These are phyloP conservation scores for Alnus rubra DNA, from an alignment of 306 rosid genomes.

Conservation along the genomic window DNA sequence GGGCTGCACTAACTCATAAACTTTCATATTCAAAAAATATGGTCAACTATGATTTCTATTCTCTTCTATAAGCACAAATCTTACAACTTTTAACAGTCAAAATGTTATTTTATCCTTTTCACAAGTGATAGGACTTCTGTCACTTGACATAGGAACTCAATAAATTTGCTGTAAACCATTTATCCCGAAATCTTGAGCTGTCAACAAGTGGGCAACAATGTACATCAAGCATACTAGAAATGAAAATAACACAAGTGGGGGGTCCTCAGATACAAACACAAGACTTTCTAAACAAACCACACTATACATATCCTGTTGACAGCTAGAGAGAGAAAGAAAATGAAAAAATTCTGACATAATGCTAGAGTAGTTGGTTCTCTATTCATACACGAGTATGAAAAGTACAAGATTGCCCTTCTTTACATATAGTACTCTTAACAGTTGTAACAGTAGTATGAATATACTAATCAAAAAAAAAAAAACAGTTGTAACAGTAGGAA, in stretches of 20 bases:
- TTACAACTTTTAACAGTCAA: background rate
- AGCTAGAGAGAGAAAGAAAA: background rate
- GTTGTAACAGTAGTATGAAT: too few relatives aligned
- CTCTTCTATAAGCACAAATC: background rate
- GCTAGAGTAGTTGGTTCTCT: background rate
- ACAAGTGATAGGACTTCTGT: background rate
- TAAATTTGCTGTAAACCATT: background rate
- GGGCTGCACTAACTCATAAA: background rate
- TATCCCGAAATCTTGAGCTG: background rate
- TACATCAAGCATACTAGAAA: background rate
- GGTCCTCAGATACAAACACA: background rate
- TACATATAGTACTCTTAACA: background rate
- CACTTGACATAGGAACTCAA: background rate
- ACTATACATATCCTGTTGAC: background rate
- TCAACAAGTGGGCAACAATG: background rate
- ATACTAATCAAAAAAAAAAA: too few relatives aligned
- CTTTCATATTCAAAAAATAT: background rate
- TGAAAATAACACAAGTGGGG: background rate
- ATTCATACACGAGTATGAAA: background rate
- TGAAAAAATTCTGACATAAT: background rate
- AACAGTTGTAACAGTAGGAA: background rate
- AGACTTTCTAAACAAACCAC: slow-evolving; percentile 1
- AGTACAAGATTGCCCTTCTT: background rate
- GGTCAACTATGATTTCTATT: background rate
- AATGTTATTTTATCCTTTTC: background rate